These are phyloP conservation scores for Rhizophora mangle DNA, from an alignment of 345 rosid genomes.

Conservation along the genomic window DNA sequence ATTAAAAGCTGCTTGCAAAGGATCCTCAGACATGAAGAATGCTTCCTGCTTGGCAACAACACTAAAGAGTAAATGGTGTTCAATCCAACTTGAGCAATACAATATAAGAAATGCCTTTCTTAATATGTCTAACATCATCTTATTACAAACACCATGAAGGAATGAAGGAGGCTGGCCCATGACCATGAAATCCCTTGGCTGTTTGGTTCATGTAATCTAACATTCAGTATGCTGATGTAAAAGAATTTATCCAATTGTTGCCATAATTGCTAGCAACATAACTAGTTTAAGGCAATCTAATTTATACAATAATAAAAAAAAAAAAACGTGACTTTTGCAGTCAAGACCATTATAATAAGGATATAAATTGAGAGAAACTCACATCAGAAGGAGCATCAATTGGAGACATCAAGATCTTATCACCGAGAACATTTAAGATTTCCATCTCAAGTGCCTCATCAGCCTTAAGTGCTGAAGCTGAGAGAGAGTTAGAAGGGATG, in stretches of 20 bases:
- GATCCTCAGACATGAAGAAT: not conserved
- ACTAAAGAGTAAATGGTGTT: not conserved
- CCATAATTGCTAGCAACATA: not conserved
- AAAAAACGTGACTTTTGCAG: not conserved
- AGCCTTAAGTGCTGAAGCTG: slow-evolving; percentile 47
- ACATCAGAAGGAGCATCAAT: slow-evolving; percentile 83
- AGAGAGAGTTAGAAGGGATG: slow-evolving; percentile 70
- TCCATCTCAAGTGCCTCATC: slow-evolving; percentile 91
- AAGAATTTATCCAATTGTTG: not conserved
- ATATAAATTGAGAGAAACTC: slow-evolving; percentile 15
- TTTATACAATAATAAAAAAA: too few species aligned
- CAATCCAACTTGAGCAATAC: not conserved
- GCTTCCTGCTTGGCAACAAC: not conserved
- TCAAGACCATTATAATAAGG: not conserved
- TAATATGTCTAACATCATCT: not conserved
- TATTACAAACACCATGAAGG: not conserved
- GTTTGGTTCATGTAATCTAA: not conserved
- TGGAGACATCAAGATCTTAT: slow-evolving; percentile 65
- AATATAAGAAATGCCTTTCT: not conserved
- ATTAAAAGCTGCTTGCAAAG: not conserved
- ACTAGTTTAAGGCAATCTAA: not conserved
- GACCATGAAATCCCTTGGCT: not conserved
- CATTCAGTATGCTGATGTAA: not conserved
- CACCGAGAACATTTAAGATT: slow-evolving; percentile 66
- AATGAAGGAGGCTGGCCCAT: not conserved